Base-by-base conservation (phyloP, 2,329 filamentous ascomycete species). In the Fusarium praegraminearum region DNA sequence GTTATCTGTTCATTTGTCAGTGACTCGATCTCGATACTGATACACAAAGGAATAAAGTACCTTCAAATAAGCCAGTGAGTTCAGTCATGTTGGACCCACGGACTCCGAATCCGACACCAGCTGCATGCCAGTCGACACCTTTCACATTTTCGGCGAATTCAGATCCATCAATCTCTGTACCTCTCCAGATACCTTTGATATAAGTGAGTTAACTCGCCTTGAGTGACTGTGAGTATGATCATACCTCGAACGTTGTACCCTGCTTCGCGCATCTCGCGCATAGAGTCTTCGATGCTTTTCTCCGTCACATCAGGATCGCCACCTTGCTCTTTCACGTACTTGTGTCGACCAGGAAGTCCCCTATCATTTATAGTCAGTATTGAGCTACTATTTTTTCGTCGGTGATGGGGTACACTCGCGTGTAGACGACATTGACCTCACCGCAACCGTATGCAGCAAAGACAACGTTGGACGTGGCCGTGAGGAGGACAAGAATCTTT, bases 301-400 rank as follows among this genome's bases (percentile, higher is more conserved):
- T 62, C 57, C 1, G 35, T 47, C 5, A 38, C 26, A 3, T 18
- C 24, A 4, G 57, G 36, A 11, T 57, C 44, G 6, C 38, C 43
- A 12, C 60, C 60, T 13, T 62, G 57, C 11, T 62, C 22, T 7
- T 32, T 56, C 3, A 63, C 57, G 24, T 62, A 62, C 4, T 1
- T 28, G 18, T 56, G 58, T 3, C 44, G 26, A 4, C 58, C 58
- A 5, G 61, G 58, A 13, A 64, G n/a, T n/a, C n/a, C n/a, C n/a
- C n/a, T n/a, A n/a, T n/a, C n/a, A n/a, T n/a, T n/a, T n/a, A n/a
- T n/a, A n/a, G n/a, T n/a, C n/a, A n/a, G n/a, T n/a, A n/a, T n/a
- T n/a, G n/a, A n/a, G n/a, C n/a, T n/a, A n/a, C n/a, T n/a, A n/a
- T n/a, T n/a, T n/a, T n/a, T n/a, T n/a, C 7, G 13, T 12, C 18